phyloP scores from a whole-genome alignment of 495 filamentous ascomycete genomes.

The Physcia stellaris region DNA sequence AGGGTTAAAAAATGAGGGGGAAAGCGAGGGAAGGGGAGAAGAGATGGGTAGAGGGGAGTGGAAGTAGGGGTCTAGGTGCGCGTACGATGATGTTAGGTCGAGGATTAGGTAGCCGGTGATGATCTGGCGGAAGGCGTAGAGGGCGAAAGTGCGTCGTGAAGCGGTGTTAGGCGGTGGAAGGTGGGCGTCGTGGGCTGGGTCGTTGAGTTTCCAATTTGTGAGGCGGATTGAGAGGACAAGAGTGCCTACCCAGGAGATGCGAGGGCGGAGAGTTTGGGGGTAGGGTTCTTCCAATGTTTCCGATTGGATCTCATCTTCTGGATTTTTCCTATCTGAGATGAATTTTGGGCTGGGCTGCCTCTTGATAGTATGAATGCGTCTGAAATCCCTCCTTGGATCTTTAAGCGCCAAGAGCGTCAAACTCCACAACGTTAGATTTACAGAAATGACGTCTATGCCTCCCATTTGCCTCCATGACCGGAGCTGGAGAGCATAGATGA shows the following conservation, averaged over 20 bases:
- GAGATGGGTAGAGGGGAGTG: slow-evolving; percentile 2
- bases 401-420: slow-evolving; percentile 5
- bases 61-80: slow-evolving; percentile 11
- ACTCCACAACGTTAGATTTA: slow-evolving; percentile 12
- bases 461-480: slow-evolving; percentile 4
- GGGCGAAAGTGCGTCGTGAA: background rate
- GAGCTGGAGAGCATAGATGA: slow-evolving; percentile 9
- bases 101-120: slow-evolving; percentile 6
- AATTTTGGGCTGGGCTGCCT: background rate
- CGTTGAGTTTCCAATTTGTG: slow-evolving; percentile 10
- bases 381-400: slow-evolving; percentile 6
- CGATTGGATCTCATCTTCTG: background rate
- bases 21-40: background rate
- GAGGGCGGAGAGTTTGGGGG: background rate
- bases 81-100: slow-evolving; percentile 7
- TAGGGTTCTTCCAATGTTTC: slow-evolving; percentile 11
- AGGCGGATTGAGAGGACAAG: slow-evolving; percentile 11
- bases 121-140: background rate
- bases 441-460: slow-evolving; percentile 11
- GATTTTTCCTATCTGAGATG: background rate
- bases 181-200: slow-evolving; percentile 9
- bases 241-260: slow-evolving; percentile 12
- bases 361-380: slow-evolving; percentile 4
- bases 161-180: slow-evolving; percentile 1
- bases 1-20: background rate